Base-by-base conservation (phyloP, 768 basidiomycete genomes). In the Podaxis carcinomalis region DNA sequence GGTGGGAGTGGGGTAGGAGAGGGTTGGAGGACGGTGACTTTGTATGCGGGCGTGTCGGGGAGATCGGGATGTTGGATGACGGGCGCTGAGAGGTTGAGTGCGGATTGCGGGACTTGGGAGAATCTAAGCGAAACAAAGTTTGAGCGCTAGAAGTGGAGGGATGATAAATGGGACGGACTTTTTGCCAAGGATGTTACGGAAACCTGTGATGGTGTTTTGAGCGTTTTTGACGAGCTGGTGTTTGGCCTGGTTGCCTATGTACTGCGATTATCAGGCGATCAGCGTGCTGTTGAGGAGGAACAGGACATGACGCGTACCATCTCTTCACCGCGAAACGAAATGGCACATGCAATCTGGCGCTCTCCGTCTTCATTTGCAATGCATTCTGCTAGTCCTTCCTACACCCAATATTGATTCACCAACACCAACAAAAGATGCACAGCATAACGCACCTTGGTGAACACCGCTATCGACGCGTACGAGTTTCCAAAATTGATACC, bases 351-450 rank as follows among this genome's bases (percentile, higher is more conserved):
- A 68, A 99, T 98, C 77, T 99, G 96, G 35, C 97, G 89, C 71
- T 98, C 96, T 32, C 97, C 96, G 71, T 98, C 96, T 71, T 98
- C 95, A 72, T 98, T 98, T 4, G 95, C 97, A 63, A 98, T 98
- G 71, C 93, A 96, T 69, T 95, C 92, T 46, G 95, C 89, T 32
- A 90, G 78, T 11, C 92, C 92, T 75, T 97, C 94, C 93, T 95
- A 57, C 25, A 37, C 53, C 57, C 47, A 58, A 49, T 51, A 32
- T 59, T 42, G 51, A 52, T 54, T 50, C 44, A 39, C 54, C n/a
- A 52, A 25, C n/a, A 57, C 11, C 28, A 28, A 40, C 27, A 13
- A 35, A 53, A 10, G 13, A 42, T 10, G n/a, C 9, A 42, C 37
- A 10, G 27, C 9, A 32, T 6, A 49, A 69, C 83, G 25, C 51